Base-by-base conservation (phyloP, 2,329 filamentous ascomycete species). In the Colletotrichum liriopes region DNA sequence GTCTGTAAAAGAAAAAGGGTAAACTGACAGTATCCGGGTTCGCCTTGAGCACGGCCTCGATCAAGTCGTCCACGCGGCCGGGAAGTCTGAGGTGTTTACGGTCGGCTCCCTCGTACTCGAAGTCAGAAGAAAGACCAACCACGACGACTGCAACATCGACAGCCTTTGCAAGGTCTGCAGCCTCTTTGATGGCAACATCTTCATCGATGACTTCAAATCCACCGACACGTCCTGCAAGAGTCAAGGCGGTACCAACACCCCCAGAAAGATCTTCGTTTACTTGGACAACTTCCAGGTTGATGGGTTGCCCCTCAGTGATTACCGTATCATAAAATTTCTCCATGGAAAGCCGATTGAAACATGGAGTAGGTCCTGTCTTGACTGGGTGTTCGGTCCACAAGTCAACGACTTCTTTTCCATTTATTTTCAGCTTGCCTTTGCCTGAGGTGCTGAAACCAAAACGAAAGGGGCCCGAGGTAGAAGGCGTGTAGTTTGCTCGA, bases 71-170 rank as follows among this genome's bases (percentile, higher is more conserved):
- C 52, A 92, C 90, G 49, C 89, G 76, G 26, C 92, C 88, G 82
- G 94, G 96, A 0, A 97, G 86, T 35, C 92, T 93, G 80, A 98
- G 90, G 80, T 93, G 93, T 76, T 92, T 92, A 51, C 94, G 91
- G 82, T 98, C 94, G 49, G 89, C 86, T 41, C 93, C 93, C 82
- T 95, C 93, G 0, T 91, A 92, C 80, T 96, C 94, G 93, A 93
- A 96, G 78, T 96, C 93, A 47, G 88, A 89, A 77, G 95, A 95
- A 43, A 96, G 87, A 1, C 94, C 94, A 1, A 91, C 91, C 77
- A 93, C 93, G 56, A 96, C 85, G 70, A 96, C 87, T 1, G 91
- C 90, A 45, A 95, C 93, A 77, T 95, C 92, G 64, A 95, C 93
- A 1, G 88, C 86, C 78, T 87, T 88, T 32, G 94, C 94, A 6